Percentiles rank a stretch among this genome's conserved stretches.
Evolutionary conservation across 345 rosid species (phyloP).

Genomic region (Cardamine chenopodiifolia): DNA sequence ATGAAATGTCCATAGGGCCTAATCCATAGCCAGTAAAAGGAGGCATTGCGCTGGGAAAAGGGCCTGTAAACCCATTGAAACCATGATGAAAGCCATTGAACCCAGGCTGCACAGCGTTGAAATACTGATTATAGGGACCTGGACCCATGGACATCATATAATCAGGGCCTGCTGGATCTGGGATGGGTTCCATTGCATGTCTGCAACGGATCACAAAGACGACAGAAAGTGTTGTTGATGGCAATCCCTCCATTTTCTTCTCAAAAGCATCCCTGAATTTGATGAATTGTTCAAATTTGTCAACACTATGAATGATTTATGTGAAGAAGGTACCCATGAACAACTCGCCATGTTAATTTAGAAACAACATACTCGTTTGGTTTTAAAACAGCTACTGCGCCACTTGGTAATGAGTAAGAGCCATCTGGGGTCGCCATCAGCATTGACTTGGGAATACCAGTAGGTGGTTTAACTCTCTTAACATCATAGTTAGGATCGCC

Average conservation of each 20-base stretch:
- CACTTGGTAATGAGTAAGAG: conserved; percentile 92
- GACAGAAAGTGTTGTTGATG: conserved; percentile 71
- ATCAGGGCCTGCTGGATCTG: conserved; percentile 63
- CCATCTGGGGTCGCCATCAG: conserved; percentile 88
- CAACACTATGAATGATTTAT: background rate
- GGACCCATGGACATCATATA: conserved; percentile 89
- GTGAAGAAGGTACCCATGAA: background rate
- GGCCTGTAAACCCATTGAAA: conserved; percentile 41
- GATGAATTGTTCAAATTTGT: background rate
- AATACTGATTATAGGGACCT: conserved; percentile 67
- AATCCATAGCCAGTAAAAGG: conserved; percentile 34
- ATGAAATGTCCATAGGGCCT: conserved; percentile 36
- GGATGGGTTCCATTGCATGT: conserved; percentile 76
- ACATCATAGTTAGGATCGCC: conserved; percentile 90
- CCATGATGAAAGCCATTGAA: conserved; percentile 44
- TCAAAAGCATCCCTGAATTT: conserved; percentile 89
- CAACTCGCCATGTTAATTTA: conserved; percentile 7
- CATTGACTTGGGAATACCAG: conserved; percentile 99
- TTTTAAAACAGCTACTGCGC: conserved; percentile 86
- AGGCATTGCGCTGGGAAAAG: conserved; percentile 37
- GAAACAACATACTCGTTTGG: conserved; percentile 79
- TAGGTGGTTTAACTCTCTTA: conserved; percentile 89
- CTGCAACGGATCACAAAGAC: conserved; percentile 49
- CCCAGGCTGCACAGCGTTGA: conserved; percentile 46
- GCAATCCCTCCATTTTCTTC: conserved; percentile 89